Evolutionary conservation across 495 filamentous ascomycete species (phyloP), one percentile per base, ranked within the genome.

Genomic region (Neurospora sp.): DNA sequence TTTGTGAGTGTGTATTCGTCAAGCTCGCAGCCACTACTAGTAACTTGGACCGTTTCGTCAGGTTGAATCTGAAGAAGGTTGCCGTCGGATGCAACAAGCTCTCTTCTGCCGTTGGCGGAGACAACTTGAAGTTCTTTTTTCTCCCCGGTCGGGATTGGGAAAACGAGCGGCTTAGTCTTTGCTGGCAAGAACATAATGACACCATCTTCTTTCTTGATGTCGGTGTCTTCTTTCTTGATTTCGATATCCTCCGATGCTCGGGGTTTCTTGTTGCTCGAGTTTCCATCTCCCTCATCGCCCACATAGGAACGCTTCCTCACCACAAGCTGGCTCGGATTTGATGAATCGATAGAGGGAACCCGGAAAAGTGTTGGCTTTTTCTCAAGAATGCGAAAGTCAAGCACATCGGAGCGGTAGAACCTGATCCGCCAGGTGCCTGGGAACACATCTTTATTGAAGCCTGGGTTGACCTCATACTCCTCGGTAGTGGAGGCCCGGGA

Each of bases 321-420:
- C 31, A 79, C 71, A 31, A 79, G 68, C n/a, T 82, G 80, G 42
- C 72, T 75, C 18, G 65, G 27, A 3, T 39, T 71, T 3, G 77
- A 75, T 3, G 53, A 14, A 37, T 73, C 73, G 40, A 69, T 78
- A 39, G 77, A 78, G 16, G 78, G 75, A 35, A 72, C 69, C 10
- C 78, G 75, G 27, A 82, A 73, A 22, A 73, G 73, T 7, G 80
- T 80, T 27, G 82, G 81, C 14, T 80, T 80, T 71, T 84, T 83
- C 75, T 86, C 84, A 44, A 86, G 75, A 27, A 86, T 84, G 59
- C 85, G 80, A 71, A 86, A 86, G 73, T 86, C 85, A 35, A 86
- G 76, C 40, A 86, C 53, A 47, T 85, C 83, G 14, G 73, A 78
- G 41, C 78, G 76, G 70, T 78, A 73, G 75, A 86, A 78, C 70